Conservation (phyloP, 495 filamentous ascomycete species). For the Penicillium fimorum region DNA sequence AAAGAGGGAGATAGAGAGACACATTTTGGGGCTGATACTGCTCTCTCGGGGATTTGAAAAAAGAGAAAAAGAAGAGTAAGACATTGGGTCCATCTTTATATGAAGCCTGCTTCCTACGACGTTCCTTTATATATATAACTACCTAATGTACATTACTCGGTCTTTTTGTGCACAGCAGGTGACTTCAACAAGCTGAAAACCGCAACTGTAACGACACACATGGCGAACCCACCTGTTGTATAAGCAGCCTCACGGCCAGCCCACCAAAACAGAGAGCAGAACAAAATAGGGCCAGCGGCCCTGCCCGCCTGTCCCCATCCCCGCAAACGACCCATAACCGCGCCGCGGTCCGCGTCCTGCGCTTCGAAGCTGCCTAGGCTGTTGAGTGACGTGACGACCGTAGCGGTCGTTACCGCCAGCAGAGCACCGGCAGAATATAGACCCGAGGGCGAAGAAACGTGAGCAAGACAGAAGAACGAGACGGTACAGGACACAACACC, state of each 20-base stretch:
- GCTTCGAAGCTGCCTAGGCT: slow-evolving; percentile 89
- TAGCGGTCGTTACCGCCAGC: slow-evolving; percentile 84
- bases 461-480: slow-evolving; percentile 79
- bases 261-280: slow-evolving; percentile 99
- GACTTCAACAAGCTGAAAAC: slow-evolving; percentile 66
- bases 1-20: neutral
- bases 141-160: slow-evolving; percentile 9
- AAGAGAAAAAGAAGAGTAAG: neutral
- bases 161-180: slow-evolving; percentile 28
- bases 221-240: slow-evolving; percentile 71
- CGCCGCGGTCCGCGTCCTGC: slow-evolving; percentile 72
- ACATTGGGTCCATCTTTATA: neutral
- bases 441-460: slow-evolving; percentile 57
- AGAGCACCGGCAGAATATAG: slow-evolving; percentile 80
- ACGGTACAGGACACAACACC: slow-evolving; percentile 74
- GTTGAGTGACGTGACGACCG: slow-evolving; percentile 92
- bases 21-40: neutral
- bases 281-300: slow-evolving; percentile 80
- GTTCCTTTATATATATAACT: neutral
- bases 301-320: slow-evolving; percentile 87
- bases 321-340: slow-evolving; percentile 78
- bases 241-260: slow-evolving; percentile 87
- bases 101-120: neutral
- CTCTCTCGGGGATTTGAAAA: neutral
- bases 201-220: slow-evolving; percentile 67